phyloP scores from a whole-genome alignment of 371 early-diverging fungal species.

The Chytridium lagenaria region DNA sequence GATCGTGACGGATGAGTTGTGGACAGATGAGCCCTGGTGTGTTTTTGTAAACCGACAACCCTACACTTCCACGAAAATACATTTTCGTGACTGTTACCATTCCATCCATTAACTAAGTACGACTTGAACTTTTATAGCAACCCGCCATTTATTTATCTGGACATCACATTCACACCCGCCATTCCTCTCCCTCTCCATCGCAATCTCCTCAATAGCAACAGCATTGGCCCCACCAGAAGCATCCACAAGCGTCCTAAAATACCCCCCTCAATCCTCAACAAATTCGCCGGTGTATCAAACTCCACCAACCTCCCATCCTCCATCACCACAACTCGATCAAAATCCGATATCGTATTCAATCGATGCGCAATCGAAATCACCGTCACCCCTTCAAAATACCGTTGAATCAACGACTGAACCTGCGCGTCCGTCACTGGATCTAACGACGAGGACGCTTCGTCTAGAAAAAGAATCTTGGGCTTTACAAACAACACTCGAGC shows the following conservation, averaged over 20 bases:
- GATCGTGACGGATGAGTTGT: too few species aligned
- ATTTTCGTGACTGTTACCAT: too few species aligned
- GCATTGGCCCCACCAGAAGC: constrained; percentile 34
- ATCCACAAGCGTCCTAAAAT: constrained; percentile 1
- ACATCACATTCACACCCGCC: too few species aligned
- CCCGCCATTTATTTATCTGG: too few species aligned
- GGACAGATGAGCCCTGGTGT: too few species aligned
- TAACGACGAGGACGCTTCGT: constrained; percentile 48
- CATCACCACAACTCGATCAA: constrained; percentile 70
- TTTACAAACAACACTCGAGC: constrained; percentile 47
- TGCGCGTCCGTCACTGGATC: constrained; percentile 48
- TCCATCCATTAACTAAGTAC: too few species aligned
- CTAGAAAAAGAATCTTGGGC: constrained; percentile 56
- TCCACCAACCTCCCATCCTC: constrained; percentile 56
- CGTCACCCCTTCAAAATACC: constrained; percentile 66
- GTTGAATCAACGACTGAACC: constrained; percentile 70
- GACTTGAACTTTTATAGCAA: too few species aligned
- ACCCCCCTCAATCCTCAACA: constrained; percentile 40
- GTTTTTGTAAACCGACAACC: too few species aligned
- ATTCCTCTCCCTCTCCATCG: constrained; percentile 3
- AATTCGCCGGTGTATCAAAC: constrained; percentile 60
- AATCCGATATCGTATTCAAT: constrained; percentile 68
- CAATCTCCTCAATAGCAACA: constrained; percentile 34
- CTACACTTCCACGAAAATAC: too few species aligned
- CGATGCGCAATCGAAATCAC: constrained; percentile 65